Conservation (phyloP, 2,329 filamentous ascomycete genomes). For the Trichoderma lentiforme region DNA sequence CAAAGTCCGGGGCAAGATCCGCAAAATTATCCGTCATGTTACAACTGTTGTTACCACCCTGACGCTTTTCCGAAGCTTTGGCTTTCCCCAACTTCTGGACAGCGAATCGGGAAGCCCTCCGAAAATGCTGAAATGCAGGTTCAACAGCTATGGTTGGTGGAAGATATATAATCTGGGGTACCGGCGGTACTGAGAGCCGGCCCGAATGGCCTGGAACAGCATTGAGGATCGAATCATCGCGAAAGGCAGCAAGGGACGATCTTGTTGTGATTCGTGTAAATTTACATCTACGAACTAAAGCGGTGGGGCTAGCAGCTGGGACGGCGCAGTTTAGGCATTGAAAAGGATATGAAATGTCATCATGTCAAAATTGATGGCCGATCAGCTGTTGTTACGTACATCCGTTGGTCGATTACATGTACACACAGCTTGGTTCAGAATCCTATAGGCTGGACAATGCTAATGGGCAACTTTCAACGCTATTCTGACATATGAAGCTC, state of each 20-base stretch:
- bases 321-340: neutral
- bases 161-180: conserved; percentile 15
- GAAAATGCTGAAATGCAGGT: neutral
- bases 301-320: neutral
- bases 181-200: conserved; percentile 10
- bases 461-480: neutral
- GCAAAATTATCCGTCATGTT: conserved; percentile 8
- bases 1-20: neutral
- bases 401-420: neutral
- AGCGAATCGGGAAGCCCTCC: conserved; percentile 4
- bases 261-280: conserved; percentile 1
- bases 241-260: neutral
- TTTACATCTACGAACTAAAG: neutral
- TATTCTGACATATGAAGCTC: neutral
- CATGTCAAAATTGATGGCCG: neutral
- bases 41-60: neutral
- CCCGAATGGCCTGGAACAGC: conserved; percentile 8
- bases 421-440: neutral
- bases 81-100: neutral
- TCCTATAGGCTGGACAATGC: neutral
- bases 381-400: neutral
- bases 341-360: neutral
- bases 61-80: neutral
- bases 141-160: conserved; percentile 12
- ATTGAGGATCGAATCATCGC: neutral